Evolutionary conservation across 306 rosid genomes (phyloP), one percentile per base, ranked within the genome.

Genomic region (Calophaca sinica): DNA sequence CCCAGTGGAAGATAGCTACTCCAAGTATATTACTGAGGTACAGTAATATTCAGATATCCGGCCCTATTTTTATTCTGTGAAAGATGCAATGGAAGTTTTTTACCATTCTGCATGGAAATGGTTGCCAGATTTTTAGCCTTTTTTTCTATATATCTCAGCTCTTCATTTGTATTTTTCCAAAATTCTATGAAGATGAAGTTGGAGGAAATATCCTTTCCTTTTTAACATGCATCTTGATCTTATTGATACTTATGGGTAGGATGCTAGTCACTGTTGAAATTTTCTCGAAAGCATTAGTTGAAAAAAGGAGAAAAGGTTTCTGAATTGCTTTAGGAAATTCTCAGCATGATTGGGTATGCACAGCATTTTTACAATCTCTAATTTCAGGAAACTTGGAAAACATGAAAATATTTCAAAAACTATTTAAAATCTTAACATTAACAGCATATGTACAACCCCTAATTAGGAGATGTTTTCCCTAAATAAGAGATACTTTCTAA

Each of bases 1-100:
- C 48, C 99, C 99, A 15, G 61, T 52, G 76, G 99, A 94, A 88
- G 96, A 92, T 83, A 90, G 96, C 89, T 94, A 94, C 88, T 85
- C 92, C 67, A 90, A 86, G 84, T 94, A 89, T 84, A 94, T 94
- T 73, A 52, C 81, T 20, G 96, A 92, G 99, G 99, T 94, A 83
- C n/a, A 11, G 36, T 53, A 44, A 28, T 63, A 70, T 57, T 54
- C 4, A 20, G 33, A 66, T 67, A 26, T 12, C 39, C 5, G 20
- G 14, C 46, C 65, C 62, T 41, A 14, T 50, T 13, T 11, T 44
- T 35, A 15, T 44, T 52, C 14, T 28, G 50, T 28, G 28, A 15
- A 48, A 61, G 35, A 45, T 54, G 72, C 60, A 7, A 39, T 62
- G 32, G 13, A 69, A 48, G 62, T 77, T 84, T 45, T 20, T 48